Evolutionary conservation across 2,329 filamentous ascomycete species (phyloP), one percentile per base, ranked within the genome.

Genomic region (Blumeriella jaapii): DNA sequence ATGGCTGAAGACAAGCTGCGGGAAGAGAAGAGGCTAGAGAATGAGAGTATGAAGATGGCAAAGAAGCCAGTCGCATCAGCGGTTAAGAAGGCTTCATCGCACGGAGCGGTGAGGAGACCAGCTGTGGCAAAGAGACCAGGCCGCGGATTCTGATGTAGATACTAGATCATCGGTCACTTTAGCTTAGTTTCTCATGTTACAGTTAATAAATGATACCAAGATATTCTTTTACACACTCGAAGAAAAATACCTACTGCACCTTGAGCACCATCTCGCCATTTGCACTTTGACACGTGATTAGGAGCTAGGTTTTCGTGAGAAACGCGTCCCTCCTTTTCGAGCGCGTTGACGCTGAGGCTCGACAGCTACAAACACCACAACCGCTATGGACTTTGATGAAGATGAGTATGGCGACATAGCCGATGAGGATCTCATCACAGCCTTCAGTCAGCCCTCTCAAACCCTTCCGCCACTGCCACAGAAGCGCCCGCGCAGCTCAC

Each of bases 1-100:
- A 95, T 95, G 82, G 85, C 81, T 1, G 78, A 81, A 45, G 87
- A 95, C 55, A 84, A 85, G 57, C 71, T 73, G 38, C 63, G 67
- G 13, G 76, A 82, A 43, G 71, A 81, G 48, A 65, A 72, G 42
- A 64, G 67, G 45, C 55, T 66, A 40, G 60, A 59, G 39, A 63
- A 60, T 9, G 70, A 74, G 44, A 64, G 62, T 31, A 64, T 70
- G 41, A 61, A 59, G 41, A 53, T 53, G 12, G 47, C 53, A 29
- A 68, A 64, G 52, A 67, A 64, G 51, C 61, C 57, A 41, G 56
- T 55, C 1, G 55, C 49, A 13, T 40, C 49, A 3, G 58, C 53
- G 29, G 53, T 55, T 20, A 76, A 73, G 59, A 77, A 74, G 55
- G 67, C 76, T 49, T 62, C 74, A 32, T 68, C 66, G n/a, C 67